Conservation (phyloP, 169 alveolate genomes). For the Plasmodium vivax region DNA sequence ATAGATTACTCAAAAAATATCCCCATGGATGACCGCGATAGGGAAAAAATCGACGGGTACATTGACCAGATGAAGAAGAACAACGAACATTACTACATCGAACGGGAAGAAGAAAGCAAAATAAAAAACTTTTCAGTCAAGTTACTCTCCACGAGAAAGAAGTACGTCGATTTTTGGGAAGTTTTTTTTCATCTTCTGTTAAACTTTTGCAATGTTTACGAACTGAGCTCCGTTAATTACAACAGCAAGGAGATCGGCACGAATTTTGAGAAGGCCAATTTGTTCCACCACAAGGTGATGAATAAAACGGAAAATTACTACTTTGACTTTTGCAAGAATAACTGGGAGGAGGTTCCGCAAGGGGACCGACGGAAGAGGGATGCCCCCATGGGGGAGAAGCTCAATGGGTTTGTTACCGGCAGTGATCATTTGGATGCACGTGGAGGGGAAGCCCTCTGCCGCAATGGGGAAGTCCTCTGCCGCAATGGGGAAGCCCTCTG, state of each 20-base stretch:
- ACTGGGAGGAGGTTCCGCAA: conserved; percentile 52
- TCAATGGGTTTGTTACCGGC: background rate
- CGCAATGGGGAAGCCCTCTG: background rate
- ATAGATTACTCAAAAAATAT: conserved; percentile 25
- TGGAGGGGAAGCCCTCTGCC: background rate
- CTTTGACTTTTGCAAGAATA: conserved; percentile 58
- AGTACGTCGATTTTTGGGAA: conserved; percentile 53
- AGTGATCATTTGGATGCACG: background rate
- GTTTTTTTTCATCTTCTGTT: conserved; percentile 56
- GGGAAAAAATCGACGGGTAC: conserved; percentile 17
- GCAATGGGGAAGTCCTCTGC: background rate
- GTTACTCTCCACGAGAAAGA: conserved; percentile 19
- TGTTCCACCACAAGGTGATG: background rate
- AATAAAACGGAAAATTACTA: conserved; percentile 59
- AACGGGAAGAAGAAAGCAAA: conserved; percentile 35
- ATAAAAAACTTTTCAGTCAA: conserved; percentile 51
- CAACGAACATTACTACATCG: conserved; percentile 33
- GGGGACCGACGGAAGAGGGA: background rate
- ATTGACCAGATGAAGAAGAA: conserved; percentile 33
- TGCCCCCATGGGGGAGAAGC: background rate
- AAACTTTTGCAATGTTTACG: conserved; percentile 72
- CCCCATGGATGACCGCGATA: conserved; percentile 14
- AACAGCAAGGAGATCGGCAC: conserved; percentile 16
- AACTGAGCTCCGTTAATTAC: conserved; percentile 18
- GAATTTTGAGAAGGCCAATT: background rate